Conservation (phyloP, 2,329 filamentous ascomycete species). For the Venturia asperata region DNA sequence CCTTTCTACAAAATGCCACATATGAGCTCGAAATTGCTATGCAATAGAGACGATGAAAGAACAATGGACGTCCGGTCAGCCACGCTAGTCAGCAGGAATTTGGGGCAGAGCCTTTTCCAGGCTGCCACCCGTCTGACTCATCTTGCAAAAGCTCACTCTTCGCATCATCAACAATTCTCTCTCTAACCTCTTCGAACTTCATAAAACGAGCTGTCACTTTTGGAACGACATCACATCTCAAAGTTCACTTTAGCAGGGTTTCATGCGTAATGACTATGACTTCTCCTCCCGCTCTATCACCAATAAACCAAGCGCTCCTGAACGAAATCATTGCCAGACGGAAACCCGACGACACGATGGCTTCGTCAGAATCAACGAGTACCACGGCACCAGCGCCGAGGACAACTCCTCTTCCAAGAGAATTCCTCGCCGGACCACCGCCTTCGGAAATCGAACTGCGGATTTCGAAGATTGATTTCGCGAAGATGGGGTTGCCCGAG, state of each 20-base stretch:
- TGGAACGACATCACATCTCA: too few species aligned
- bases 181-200: background rate
- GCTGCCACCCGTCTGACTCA: background rate
- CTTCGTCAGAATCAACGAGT: background rate
- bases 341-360: background rate
- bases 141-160: background rate
- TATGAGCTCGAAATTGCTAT: too few species aligned
- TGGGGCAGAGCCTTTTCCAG: background rate
- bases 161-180: background rate
- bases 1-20: too few species aligned
- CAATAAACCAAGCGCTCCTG: background rate
- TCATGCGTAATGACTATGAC: background rate
- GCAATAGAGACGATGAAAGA: too few species aligned
- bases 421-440: constrained; percentile 43
- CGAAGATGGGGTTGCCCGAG: constrained; percentile 42
- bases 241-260: too few species aligned
- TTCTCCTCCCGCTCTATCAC: background rate
- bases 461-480: constrained; percentile 49
- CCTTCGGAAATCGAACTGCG: constrained; percentile 35
- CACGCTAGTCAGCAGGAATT: background rate
- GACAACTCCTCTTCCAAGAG: constrained; percentile 31
- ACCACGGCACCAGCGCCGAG: background rate
- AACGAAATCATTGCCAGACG: background rate
- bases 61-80: background rate
- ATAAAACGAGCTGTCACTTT: too few species aligned